Evolutionary conservation across 306 rosid genomes (phyloP), one percentile per base, ranked within the genome.

Genomic region (Glycine latifolia): DNA sequence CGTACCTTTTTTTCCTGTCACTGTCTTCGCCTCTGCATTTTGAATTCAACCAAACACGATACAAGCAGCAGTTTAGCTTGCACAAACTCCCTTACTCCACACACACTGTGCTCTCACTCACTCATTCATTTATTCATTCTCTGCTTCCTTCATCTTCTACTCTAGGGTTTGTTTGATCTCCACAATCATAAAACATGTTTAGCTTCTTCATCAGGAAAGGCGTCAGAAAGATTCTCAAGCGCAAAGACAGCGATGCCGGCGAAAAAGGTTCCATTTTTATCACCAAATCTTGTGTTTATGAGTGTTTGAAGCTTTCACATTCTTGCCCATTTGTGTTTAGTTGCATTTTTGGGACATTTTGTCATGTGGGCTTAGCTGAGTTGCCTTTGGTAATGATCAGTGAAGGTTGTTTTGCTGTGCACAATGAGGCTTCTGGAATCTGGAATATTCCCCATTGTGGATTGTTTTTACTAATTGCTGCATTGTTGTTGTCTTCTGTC

Each of bases 211-310:
- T 35, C 11, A 85, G 88, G 67, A 95, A 95, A 89, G 92, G 89
- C 60, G 90, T 92, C 7, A 87, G 93, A 75, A 95, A 91, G 92
- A 91, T 90, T 85, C 98, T 95, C 79, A 95, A 95, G 84, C 95
- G 97, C 85, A 91, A 93, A 78, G 99, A 93, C 71, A 95, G 98
- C 70, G 99, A 95, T 89, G 98, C 97, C 67, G 99, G 99, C 26
- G 92, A 93, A 84, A 93, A 85, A 81, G 98, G 99, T 94, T 44
- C 8, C 0, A 0, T 48, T 53, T 72, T 77, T 35, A 9, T 37
- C 10, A 14, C 4, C 15, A 3, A 66, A 66, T 66, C 71, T 41
- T 9, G 35, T 10, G 14, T 48, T 35, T 71, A 49, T 1, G 3
- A 16, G 9, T 46, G 0, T 15, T 66, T 73, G 78, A 63, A 53